phyloP scores from a whole-genome alignment of 306 rosid genomes.

The Lathyrus aphaca region DNA sequence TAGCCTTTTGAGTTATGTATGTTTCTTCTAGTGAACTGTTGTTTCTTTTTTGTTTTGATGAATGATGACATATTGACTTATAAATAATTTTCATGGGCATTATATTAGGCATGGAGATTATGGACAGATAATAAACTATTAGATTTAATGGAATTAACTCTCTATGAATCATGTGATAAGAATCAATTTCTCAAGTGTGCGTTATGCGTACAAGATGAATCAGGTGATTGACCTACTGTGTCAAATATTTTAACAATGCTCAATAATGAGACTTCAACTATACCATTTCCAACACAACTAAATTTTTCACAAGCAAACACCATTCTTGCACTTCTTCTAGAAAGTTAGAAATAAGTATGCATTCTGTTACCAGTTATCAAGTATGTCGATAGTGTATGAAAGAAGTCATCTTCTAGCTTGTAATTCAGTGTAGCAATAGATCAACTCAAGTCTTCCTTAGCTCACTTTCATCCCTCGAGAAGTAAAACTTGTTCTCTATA shows the following conservation, averaged over 20 bases:
- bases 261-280: conserved; percentile 39
- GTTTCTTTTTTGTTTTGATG: neutral
- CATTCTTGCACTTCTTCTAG: conserved; percentile 38
- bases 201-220: conserved; percentile 61
- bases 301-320: conserved; percentile 36
- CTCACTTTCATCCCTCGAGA: no score
- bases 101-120: conserved; percentile 44
- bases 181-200: conserved; percentile 47
- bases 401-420: neutral
- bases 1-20: conserved; percentile 54
- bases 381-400: conserved; percentile 42
- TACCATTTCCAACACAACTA: conserved; percentile 53
- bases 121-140: conserved; percentile 51
- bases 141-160: conserved; percentile 48
- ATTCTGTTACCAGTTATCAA: conserved; percentile 22
- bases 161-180: conserved; percentile 39
- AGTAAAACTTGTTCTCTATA: no score
- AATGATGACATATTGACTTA: neutral
- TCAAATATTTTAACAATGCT: conserved; percentile 51
- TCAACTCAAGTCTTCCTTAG: no score
- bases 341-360: neutral
- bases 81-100: neutral
- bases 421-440: no score
- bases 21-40: conserved; percentile 8
- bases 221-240: conserved; percentile 54